Evolutionary conservation across 2,329 filamentous ascomycete species (phyloP), one percentile per base, ranked within the genome.

Genomic region (Talaromyces sp.): DNA sequence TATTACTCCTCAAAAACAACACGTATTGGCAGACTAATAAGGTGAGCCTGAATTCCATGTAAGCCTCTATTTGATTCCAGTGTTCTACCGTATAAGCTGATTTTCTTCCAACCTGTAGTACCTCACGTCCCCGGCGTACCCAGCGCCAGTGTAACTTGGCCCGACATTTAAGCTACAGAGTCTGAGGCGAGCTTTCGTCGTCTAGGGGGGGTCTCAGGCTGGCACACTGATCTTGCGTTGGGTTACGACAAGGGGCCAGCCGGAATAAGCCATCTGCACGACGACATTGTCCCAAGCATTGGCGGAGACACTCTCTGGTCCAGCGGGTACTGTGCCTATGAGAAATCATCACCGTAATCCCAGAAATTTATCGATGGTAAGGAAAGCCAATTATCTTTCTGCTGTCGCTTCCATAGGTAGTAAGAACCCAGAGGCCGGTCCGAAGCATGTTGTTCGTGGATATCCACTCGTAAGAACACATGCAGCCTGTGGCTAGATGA

Each of bases 221-320:
- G 27, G 27, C 27, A 31, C 27, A 31, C 27, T 31, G 27, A 31
- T 6, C 27, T 31, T 31, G 27, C 27, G 27, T 31, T 31, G 27
- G 27, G 27, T 31, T 7, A 31, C 27, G 27, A 31, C 27, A 31
- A 31, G 6, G 1, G 27, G 4, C 27, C 27, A 31, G 27, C 27
- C 27, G 27, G 27, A 31, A 31, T 31, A 31, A 31, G 6, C 4
- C 88, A 90, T 73, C 79, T 90, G 6, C 87, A 90, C 76, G 90
- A 90, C 61, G 88, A 90, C 72, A 87, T 87, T 0, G 81, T 91
- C 0, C 88, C 88, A 0, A 81, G 80, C 0, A 72, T 86, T 0
- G 89, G 89, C 1, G 89, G 89, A 11, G 89, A 92, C 73, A 91
- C 89, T 0, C 83, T 91, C 0, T 92, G 89, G 89, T 87, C 89